These are phyloP conservation scores for Diospyros lotus DNA, from an alignment of 148 eudicot species.

Conservation along the genomic window DNA sequence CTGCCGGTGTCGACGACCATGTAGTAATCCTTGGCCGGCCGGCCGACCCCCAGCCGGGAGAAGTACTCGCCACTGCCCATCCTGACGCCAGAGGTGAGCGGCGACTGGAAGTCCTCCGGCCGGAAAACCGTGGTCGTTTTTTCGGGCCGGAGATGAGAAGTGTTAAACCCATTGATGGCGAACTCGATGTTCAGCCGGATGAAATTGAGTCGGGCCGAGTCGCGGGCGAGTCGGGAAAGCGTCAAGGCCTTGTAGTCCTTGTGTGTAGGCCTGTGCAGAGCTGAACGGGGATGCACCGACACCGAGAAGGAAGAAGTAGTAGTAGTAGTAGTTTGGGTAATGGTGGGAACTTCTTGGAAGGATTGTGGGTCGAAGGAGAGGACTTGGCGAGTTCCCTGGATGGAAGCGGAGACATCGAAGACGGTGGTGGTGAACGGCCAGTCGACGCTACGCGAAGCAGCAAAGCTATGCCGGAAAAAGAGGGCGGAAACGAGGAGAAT, in stretches of 20 bases:
- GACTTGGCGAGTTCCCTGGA: constrained; percentile 32
- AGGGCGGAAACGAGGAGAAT: constrained; percentile 12
- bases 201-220: constrained; percentile 43
- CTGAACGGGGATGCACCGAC: constrained; percentile 49
- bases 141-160: constrained; percentile 28
- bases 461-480: constrained; percentile 13
- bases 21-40: constrained; percentile 41
- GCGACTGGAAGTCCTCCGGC: constrained; percentile 30
- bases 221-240: constrained; percentile 59
- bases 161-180: constrained; percentile 20
- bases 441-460: not conserved
- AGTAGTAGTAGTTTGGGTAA: too few species aligned
- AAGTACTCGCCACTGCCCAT: constrained; percentile 90
- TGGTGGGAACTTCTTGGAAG: too few species aligned
- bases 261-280: constrained; percentile 27
- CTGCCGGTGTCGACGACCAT: constrained; percentile 79
- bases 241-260: constrained; percentile 48
- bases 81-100: constrained; percentile 56
- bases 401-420: constrained; percentile 46
- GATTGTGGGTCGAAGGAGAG: constrained; percentile 22
- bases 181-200: constrained; percentile 25
- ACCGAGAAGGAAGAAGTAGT: constrained; percentile 16
- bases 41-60: constrained; percentile 66
- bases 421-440: not conserved
- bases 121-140: not conserved